These are phyloP conservation scores for Boletus sensibilis DNA, from an alignment of 768 basidiomycete genomes.

Conservation along the genomic window DNA sequence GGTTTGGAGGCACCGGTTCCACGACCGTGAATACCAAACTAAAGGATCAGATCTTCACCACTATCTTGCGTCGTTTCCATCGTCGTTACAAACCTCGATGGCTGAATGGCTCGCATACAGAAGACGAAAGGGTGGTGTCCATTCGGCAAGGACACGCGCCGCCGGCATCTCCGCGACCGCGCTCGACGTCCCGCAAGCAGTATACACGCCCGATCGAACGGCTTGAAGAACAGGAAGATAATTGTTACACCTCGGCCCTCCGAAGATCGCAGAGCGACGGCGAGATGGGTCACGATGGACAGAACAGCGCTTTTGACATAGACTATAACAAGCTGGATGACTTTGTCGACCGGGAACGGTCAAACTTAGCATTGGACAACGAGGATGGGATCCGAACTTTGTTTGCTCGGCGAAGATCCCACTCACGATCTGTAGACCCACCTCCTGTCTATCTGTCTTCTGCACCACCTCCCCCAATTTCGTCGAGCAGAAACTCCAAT, in stretches of 20 bases:
- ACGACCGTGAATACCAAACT: conserved; percentile 92
- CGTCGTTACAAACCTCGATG: conserved; percentile 41
- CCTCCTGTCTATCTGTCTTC: conserved; percentile 25
- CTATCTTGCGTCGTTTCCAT: conserved; percentile 74
- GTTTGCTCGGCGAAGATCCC: conserved; percentile 42
- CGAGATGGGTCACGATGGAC: conserved; percentile 37
- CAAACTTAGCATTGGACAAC: conserved; percentile 18
- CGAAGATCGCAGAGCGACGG: conserved; percentile 69
- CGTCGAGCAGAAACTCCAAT: conserved; percentile 41
- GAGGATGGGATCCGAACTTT: conserved; percentile 25
- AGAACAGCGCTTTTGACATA: conserved; percentile 43
- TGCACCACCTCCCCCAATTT: conserved; percentile 25
- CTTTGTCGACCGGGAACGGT: conserved; percentile 18
- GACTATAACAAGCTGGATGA: conserved; percentile 34
- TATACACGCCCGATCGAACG: conserved; percentile 36
- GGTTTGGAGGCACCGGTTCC: conserved; percentile 88
- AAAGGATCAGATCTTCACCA: conserved; percentile 94
- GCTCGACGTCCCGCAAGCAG: conserved; percentile 19
- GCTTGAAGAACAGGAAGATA: conserved; percentile 40
- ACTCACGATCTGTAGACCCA: conserved; percentile 38
- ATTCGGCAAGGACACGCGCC: conserved; percentile 39
- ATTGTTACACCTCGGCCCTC: conserved; percentile 38
- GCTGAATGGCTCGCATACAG: conserved; percentile 42
- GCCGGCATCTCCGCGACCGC: conserved; percentile 1
- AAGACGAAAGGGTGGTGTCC: conserved; percentile 56